Percentiles rank a stretch among this genome's conserved stretches.
Conservation (phyloP, 352 stramenopile genomes). For the Pythium dissotocum region DNA sequence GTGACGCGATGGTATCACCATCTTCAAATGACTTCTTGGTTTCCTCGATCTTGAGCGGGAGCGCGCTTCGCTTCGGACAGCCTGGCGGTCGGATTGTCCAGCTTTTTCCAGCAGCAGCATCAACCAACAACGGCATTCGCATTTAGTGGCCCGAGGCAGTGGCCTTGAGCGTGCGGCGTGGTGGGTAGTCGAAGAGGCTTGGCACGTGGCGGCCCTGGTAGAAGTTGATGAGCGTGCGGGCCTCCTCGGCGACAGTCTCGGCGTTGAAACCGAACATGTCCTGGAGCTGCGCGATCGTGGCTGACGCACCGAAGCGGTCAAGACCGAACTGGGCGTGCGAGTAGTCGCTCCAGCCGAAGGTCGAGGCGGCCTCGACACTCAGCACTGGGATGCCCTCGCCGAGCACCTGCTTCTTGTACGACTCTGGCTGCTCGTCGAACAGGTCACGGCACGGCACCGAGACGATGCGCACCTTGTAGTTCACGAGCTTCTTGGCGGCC, state of each 20-base stretch:
- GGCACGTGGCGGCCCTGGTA: constrained; percentile 79
- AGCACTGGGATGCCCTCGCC: constrained; percentile 94
- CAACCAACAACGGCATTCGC: neutral
- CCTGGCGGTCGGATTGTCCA: neutral
- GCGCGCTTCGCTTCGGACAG: neutral
- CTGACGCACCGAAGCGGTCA: constrained; percentile 88
- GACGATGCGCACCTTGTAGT: constrained; percentile 92
- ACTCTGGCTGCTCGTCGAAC: constrained; percentile 94
- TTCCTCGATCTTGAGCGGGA: neutral
- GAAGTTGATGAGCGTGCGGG: constrained; percentile 92
- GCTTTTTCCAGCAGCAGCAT: neutral
- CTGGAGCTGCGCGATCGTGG: constrained; percentile 88
- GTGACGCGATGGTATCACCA: too few relatives aligned
- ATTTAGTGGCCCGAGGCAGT: constrained; percentile 48
- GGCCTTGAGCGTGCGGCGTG: constrained; percentile 64
- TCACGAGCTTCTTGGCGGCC: constrained; percentile 89
- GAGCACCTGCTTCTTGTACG: constrained; percentile 97
- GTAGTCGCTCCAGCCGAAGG: constrained; percentile 96
- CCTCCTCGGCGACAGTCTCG: constrained; percentile 92
- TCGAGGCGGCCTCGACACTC: constrained; percentile 94
- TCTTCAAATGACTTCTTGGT: neutral
- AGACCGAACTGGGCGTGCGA: constrained; percentile 93
- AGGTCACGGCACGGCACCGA: constrained; percentile 97
- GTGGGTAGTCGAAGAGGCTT: constrained; percentile 75
- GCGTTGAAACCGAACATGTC: constrained; percentile 96